phyloP scores from a whole-genome alignment of 2,329 filamentous ascomycete genomes.

The Aspergillus felis region DNA sequence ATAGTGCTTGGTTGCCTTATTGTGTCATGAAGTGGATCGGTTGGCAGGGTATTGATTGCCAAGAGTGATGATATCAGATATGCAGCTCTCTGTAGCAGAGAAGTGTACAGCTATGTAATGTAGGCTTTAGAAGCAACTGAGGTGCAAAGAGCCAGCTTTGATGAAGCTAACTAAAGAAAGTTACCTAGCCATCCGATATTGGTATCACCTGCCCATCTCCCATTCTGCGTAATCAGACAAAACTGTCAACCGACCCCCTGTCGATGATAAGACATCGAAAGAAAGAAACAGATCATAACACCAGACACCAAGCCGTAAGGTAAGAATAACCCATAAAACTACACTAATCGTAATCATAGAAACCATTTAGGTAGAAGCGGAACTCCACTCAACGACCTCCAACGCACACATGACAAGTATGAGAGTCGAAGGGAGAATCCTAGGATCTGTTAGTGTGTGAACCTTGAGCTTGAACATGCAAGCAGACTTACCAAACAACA shows the following conservation, averaged over 20 bases:
- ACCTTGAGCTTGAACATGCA: not conserved
- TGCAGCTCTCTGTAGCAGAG: not conserved
- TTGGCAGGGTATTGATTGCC: not conserved
- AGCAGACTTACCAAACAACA: slow-evolving; percentile 73
- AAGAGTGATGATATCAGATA: not conserved
- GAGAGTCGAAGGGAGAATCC: slow-evolving; percentile 91
- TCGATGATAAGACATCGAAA: not conserved
- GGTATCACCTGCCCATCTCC: not conserved
- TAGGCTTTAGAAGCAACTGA: not conserved
- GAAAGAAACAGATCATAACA: not conserved
- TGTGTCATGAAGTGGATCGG: no score
- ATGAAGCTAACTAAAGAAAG: not conserved
- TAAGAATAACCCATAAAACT: not conserved
- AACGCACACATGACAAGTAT: slow-evolving; percentile 85
- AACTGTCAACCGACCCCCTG: not conserved
- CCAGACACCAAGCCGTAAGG: not conserved
- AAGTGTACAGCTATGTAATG: not conserved
- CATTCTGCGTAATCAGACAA: not conserved
- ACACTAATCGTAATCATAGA: not conserved
- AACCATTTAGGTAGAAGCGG: slow-evolving; percentile 14
- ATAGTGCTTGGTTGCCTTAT: no score
- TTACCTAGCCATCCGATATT: not conserved
- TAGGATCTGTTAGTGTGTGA: slow-evolving; percentile 33
- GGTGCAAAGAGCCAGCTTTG: not conserved
- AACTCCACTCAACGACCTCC: slow-evolving; percentile 87